Conservation (phyloP, 306 rosid species). For the Begonia masoniana region DNA sequence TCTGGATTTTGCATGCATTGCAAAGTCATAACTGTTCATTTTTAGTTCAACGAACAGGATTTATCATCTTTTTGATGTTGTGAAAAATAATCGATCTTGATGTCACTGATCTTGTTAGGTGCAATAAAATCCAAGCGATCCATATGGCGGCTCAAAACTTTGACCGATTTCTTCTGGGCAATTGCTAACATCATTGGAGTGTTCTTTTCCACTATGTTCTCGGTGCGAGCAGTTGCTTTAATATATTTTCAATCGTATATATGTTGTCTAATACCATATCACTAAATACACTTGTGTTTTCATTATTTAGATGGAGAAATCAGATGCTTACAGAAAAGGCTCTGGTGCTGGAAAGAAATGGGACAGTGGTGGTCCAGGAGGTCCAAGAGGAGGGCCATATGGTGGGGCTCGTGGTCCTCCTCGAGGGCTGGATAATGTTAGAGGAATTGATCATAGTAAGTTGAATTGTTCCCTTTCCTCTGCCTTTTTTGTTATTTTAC, state of each 20-base stretch:
- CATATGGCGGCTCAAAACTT: slow-evolving; percentile 67
- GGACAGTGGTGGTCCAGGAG: slow-evolving; percentile 87
- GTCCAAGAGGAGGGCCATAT: slow-evolving; percentile 67
- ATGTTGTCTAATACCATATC: no score
- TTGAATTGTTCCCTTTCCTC: slow-evolving; percentile 6
- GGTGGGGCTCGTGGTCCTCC: slow-evolving; percentile 87
- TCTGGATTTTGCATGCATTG: not conserved
- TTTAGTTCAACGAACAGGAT: no score
- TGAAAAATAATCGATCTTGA: slow-evolving; percentile 2
- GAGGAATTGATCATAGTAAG: slow-evolving; percentile 90
- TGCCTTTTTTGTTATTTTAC: not conserved
- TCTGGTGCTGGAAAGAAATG: slow-evolving; percentile 64
- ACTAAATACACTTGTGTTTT: not conserved
- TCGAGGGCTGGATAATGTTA: slow-evolving; percentile 84
- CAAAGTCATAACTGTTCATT: no score
- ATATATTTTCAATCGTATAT: no score
- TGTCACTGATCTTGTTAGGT: slow-evolving; percentile 29
- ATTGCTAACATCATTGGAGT: slow-evolving; percentile 57
- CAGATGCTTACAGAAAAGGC: slow-evolving; percentile 81
- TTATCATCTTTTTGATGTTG: not conserved
- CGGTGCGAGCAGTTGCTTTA: slow-evolving; percentile 30
- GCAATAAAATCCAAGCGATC: slow-evolving; percentile 71
- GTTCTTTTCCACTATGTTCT: slow-evolving; percentile 81
- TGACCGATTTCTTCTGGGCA: slow-evolving; percentile 81
- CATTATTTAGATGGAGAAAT: slow-evolving; percentile 45